These are phyloP conservation scores for Taphrina flavorubra DNA, from an alignment of 1,139 yeast genomes.

Conservation along the genomic window DNA sequence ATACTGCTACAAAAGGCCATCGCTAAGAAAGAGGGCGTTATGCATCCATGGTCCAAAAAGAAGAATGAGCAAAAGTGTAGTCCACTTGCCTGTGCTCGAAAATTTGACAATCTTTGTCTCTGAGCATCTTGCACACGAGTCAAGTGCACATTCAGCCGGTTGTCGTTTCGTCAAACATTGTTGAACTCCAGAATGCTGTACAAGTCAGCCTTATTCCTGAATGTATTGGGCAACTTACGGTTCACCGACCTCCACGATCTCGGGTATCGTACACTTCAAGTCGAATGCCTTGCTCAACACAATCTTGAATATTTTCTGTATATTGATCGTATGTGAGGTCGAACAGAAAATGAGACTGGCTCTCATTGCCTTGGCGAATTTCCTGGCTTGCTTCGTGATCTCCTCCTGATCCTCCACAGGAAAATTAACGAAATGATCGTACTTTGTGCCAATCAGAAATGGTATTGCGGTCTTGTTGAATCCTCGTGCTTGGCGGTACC, in stretches of 20 bases:
- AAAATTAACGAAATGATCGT: conserved; percentile 75
- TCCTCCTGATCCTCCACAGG: conserved; percentile 83
- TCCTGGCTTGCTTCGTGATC: conserved; percentile 81
- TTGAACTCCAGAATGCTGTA: conserved; percentile 65
- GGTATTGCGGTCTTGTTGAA: conserved; percentile 91
- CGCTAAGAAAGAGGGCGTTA: neutral
- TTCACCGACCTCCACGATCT: conserved; percentile 51
- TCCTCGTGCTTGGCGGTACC: conserved; percentile 94
- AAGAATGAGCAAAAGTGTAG: no score
- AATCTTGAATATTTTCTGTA: conserved; percentile 91
- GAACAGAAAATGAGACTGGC: conserved; percentile 91
- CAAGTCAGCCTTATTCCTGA: neutral
- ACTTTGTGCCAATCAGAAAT: conserved; percentile 89
- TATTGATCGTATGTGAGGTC: conserved; percentile 88
- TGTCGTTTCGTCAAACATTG: conserved; percentile 41
- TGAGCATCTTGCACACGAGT: neutral
- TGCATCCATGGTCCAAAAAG: no score
- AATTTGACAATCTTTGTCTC: no score
- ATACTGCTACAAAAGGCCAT: conserved; percentile 14
- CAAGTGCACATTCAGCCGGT: neutral
- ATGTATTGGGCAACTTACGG: conserved; percentile 55
- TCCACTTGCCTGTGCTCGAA: no score
- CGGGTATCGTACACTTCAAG: conserved; percentile 80
- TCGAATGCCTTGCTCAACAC: conserved; percentile 92
- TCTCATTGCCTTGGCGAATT: conserved; percentile 89